Conservation (phyloP, 2,329 filamentous ascomycete species). For the Colletotrichum sp. region DNA sequence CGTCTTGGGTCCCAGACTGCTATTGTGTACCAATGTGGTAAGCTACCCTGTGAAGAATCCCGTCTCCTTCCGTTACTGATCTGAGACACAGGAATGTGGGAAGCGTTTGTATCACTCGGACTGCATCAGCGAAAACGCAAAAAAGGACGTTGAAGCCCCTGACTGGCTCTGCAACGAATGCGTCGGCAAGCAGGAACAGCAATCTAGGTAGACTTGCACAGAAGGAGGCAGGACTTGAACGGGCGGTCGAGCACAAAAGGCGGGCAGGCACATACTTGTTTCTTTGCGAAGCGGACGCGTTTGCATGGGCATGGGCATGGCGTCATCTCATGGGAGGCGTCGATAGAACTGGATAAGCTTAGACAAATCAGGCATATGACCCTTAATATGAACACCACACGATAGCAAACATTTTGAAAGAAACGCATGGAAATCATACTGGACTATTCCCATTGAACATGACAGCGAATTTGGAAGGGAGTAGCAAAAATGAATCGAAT, state of each 20-base stretch:
- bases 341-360: neutral
- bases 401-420: neutral
- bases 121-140: constrained; percentile 40
- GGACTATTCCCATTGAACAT: neutral
- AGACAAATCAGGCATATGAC: neutral
- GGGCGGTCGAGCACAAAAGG: neutral
- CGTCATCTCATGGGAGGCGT: neutral
- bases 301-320: constrained; percentile 8
- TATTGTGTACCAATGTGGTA: constrained; percentile 57
- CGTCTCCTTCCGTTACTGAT: neutral
- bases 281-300: constrained; percentile 6
- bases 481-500: neutral
- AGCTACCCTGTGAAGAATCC: constrained; percentile 19
- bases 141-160: constrained; percentile 37
- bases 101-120: constrained; percentile 52
- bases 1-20: constrained; percentile 49
- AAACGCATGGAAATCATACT: neutral
- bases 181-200: neutral
- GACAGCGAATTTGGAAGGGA: neutral
- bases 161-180: constrained; percentile 21
- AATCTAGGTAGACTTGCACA: neutral
- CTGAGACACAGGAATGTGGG: constrained; percentile 39
- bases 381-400: neutral
- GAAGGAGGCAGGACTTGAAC: neutral
- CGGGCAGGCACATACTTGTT: neutral